Evolutionary conservation across 2,329 filamentous ascomycete species (phyloP).

Genomic region (Fusarium sp.): DNA sequence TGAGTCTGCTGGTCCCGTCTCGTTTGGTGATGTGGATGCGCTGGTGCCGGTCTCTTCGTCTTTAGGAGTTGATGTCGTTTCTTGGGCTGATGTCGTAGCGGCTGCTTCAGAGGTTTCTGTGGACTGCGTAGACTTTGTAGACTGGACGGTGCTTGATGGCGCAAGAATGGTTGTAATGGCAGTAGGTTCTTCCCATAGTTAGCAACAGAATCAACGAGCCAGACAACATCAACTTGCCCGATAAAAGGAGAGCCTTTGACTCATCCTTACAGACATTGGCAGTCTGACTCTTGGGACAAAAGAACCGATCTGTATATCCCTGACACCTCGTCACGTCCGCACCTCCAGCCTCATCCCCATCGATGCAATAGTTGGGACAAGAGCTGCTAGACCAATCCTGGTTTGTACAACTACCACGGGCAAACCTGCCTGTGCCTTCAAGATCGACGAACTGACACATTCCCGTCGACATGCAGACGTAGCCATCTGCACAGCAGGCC

Average conservation of each 20-base stretch:
- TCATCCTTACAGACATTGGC: not conserved
- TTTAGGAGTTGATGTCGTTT: not conserved
- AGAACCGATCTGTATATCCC: not conserved
- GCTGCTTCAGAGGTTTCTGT: not conserved
- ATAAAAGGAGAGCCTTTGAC: not conserved
- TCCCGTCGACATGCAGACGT: not conserved
- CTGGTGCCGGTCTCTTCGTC: not conserved
- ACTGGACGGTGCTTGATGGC: not conserved
- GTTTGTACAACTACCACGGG: not conserved
- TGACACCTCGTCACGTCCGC: not conserved
- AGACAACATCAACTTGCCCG: not conserved
- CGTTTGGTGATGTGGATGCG: not conserved
- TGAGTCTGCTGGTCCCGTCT: not conserved
- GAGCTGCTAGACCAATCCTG: not conserved
- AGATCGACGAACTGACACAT: not conserved
- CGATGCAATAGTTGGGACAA: not conserved
- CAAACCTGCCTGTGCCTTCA: not conserved
- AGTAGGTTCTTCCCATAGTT: not conserved
- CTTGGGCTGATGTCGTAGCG: not conserved
- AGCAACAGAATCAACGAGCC: not conserved
- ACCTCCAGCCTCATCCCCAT: not conserved
- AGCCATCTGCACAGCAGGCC: not conserved
- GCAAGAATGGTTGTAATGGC: not conserved
- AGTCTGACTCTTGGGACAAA: not conserved
- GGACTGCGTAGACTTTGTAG: not conserved